Base-by-base conservation (phyloP, 306 rosid species). In the Vigna radiata region DNA sequence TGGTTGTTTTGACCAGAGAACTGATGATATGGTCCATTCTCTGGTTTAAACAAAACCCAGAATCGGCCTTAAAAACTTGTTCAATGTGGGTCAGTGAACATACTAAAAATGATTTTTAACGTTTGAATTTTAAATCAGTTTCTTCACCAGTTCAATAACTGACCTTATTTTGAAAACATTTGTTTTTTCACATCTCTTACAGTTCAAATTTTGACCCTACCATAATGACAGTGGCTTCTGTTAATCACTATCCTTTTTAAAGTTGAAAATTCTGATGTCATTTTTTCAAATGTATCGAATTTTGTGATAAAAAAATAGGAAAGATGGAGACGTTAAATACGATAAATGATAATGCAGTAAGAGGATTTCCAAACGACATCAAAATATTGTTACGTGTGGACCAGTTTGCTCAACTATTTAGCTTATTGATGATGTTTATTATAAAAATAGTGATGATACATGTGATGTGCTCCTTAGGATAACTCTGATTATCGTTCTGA, bases 401-500 rank as follows among this genome's bases (percentile, higher is more conserved):
- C 43, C 43, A 37, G 59, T 69, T 44, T 46, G 33, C 69, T 55
- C 63, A 70, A 61, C 68, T 47, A 53, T 43, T 55, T 76, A 11
- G 61, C 54, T 47, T 29, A 27, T 66, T 37, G 43, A 41, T 37
- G 39, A 67, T 47, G 44, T 63, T 46, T 76, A 63, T 33, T 61
- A 21, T 33, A 68, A 48, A 53, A 37, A 60, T 76, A 68, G 7
- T 80, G 79, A 86, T 7, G 18, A 3, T 52, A 44, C 66, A 72
- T 69, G 55, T 76, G 65, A 75, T 69, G 60, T 71, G 58, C 66
- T 72, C 79, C 79, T 59, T 89, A 95, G 99, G 90, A 84, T 64
- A 86, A 76, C 83, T 68, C 91, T 2, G 93, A 88, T 72, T 96
- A 91, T 67, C 86, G 86, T 70, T 82, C 99, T 0, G 97, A 96